A percentile compares a stretch with the other conserved stretches of the same genome.
Evolutionary conservation across 108 stramenopile species (phyloP).

Genomic region (Seminavis robusta): DNA sequence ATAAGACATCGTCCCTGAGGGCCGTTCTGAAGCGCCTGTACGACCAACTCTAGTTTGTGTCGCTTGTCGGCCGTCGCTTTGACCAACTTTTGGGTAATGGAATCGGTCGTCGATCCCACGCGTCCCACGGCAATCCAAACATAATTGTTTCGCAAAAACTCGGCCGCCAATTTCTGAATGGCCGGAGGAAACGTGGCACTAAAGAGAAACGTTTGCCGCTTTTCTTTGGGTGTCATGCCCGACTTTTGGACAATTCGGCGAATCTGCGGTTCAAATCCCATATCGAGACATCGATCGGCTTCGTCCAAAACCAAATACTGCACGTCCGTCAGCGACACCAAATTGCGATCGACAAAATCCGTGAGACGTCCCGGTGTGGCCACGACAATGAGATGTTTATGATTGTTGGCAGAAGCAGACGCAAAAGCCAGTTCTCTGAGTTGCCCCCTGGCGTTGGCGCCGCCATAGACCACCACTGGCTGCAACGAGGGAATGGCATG

Average conservation of each 20-base stretch:
- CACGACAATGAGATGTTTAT: slow-evolving; percentile 94
- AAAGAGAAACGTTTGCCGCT: slow-evolving; percentile 76
- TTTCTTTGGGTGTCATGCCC: slow-evolving; percentile 87
- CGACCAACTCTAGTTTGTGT: too few species aligned
- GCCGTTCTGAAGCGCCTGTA: too few species aligned
- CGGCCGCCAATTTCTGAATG: too few species aligned
- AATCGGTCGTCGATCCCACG: slow-evolving; percentile 90
- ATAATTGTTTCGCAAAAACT: too few species aligned
- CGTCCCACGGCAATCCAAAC: too few species aligned
- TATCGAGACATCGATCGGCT: slow-evolving; percentile 65
- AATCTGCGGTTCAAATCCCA: slow-evolving; percentile 95
- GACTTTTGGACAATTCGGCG: slow-evolving; percentile 87
- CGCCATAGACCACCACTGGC: too few species aligned
- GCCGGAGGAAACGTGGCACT: slow-evolving; percentile 98
- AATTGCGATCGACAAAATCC: slow-evolving; percentile 92
- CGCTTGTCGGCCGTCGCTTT: slow-evolving; percentile 70
- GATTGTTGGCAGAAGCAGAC: too few species aligned
- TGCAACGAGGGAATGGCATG: too few species aligned
- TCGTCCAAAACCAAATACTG: slow-evolving; percentile 96
- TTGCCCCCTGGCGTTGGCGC: slow-evolving; percentile 86
- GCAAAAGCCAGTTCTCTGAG: slow-evolving; percentile 83
- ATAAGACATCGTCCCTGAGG: slow-evolving; percentile 69
- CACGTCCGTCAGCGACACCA: slow-evolving; percentile 95
- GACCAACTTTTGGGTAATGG: slow-evolving; percentile 89
- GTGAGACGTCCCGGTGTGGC: slow-evolving; percentile 97